Evolutionary conservation across 805 yeast genomes (phyloP), one percentile per base, ranked within the genome.

Genomic region (Yamadazyma ubonensis): DNA sequence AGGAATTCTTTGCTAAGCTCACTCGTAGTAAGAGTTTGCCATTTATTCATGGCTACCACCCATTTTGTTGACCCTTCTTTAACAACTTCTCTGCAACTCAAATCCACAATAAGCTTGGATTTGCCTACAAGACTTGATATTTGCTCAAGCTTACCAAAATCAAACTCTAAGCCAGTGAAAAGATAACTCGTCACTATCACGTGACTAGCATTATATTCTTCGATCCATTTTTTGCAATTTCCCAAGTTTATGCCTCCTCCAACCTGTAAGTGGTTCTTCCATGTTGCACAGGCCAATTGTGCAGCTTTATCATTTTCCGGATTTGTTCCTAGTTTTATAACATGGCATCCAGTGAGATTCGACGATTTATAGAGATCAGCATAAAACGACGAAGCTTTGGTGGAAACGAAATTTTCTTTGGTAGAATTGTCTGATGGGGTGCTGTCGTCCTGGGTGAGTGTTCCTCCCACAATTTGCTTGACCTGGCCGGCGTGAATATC

Each of bases 41-140:
- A 93, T 61, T 89, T 85, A 63, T 93, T 90, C 80, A 89, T 93
- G 2, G 98, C 96, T n/a, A 93, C 99, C 25, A 83, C 75, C 99
- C 99, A 93, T 32, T 69, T 59, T 1, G 38, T 54, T 45, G 33
- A 41, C 8, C 46, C 55, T 2, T 54, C 52, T 4, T 54, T 47
- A 6, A 39, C 38, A 1, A 59, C 58, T 12, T 55, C 56, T 44
- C 95, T 75, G 59, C 98, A 91, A 58, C 96, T 87, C 53, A 93
- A 71, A 59, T 93, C 99, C 30, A 93, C 82, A 6, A 93, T 90
- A n/a, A 93, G 63, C 31, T 75, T 67, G 11, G 67, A 61, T 38
- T 73, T 77, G 0, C 96, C 96, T 14, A 91, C 82, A 15, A 71
- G 46, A 0, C 53, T 36, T 11, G 74, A 75, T 12, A 93, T 54